Base-by-base conservation (phyloP, 805 yeast genomes). In the Suhomyces vadensis region DNA sequence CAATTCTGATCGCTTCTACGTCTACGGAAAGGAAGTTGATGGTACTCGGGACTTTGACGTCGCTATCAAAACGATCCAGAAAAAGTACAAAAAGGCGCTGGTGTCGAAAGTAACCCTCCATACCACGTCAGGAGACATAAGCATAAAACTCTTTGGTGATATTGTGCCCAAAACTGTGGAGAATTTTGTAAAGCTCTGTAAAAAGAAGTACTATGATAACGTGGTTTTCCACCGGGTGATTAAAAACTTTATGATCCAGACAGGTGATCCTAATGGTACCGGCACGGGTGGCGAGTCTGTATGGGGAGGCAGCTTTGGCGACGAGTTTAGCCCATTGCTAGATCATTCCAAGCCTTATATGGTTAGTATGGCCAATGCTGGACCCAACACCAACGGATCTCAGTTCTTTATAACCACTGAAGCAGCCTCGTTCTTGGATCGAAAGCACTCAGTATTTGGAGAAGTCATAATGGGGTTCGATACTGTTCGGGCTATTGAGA, bases 41-140 rank as follows among this genome's bases (percentile, higher is more conserved):
- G 33, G 11, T 14, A 14, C 19, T 8, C 7, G 51, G 27, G 55
- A 50, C 27, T 20, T 46, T 11, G 47, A 51, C 33, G 7, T 17
- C n/a, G 33, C 33, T 20, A 10, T 14, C 14, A 27, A 27, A 13
- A 8, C 10, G 31, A 14, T 5, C 38, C 20, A 35, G 23, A n/a
- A 9, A 7, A 3, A 10, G n/a, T 43, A 29, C 36, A 26, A 36
- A 29, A n/a, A 23, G 33, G 5, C 33, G 19, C 14, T 9, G 19
- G n/a, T 22, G 21, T 20, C 25, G 11, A 37, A 26, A 19, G 45
- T 20, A 14, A 52, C 52, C 2, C 39, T 60, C 7, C 63, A 74
- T 49, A 74, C 79, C 1, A 62, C 73, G 3, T 37, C 61, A 9
- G 79, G 79, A 2, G 79, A 74, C 49, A 72, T 74, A 21, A 56